Conservation (phyloP, 768 basidiomycete species). For the Podaxis sp. region DNA sequence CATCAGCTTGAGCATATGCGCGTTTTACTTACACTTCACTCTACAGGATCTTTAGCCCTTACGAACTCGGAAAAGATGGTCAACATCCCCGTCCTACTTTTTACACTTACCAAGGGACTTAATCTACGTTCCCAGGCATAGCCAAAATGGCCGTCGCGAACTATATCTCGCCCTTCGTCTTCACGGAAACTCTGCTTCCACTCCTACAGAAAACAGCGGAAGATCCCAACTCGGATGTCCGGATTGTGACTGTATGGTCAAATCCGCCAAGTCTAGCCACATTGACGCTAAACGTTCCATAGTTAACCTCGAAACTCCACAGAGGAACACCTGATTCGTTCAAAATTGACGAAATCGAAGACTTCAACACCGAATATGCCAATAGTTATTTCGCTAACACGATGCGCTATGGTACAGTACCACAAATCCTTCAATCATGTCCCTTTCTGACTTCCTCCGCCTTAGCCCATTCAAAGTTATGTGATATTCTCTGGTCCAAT, state of each 20-base stretch:
- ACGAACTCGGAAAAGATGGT: background rate
- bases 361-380: background rate
- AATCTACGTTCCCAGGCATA: conserved; percentile 16
- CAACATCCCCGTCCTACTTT: background rate
- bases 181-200: conserved; percentile 26
- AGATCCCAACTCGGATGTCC: conserved; percentile 20
- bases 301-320: background rate
- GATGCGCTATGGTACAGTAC: background rate
- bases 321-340: background rate
- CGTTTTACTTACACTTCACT: background rate
- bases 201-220: conserved; percentile 24
- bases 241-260: conserved; percentile 23
- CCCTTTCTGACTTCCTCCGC: background rate
- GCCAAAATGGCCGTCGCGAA: conserved; percentile 9
- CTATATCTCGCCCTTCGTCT: conserved; percentile 25
- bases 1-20: background rate
- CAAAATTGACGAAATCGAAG: background rate
- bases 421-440: background rate
- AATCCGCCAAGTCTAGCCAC: background rate
- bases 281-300: background rate
- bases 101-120: conserved; percentile 20
- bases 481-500: background rate
- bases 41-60: background rate
- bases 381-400: background rate
- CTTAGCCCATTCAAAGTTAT: background rate